Percentiles rank a stretch among this genome's conserved stretches.
These are phyloP conservation scores for Magnolia sinica DNA, from an alignment of 164 flowering plant genomes.

Conservation along the genomic window DNA sequence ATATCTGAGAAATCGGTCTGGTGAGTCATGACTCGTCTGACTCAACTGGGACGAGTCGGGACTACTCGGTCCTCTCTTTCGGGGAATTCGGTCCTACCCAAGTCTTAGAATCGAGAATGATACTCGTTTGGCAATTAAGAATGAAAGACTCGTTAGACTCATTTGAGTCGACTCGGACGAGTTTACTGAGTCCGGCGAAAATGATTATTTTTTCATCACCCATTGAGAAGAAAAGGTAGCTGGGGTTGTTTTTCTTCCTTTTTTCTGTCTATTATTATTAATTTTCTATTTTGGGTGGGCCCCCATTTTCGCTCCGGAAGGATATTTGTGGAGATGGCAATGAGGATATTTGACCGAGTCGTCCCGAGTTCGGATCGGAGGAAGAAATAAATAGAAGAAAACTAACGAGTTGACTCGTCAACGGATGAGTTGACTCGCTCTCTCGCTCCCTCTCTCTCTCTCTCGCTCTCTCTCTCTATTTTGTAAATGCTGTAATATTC, in stretches of 20 bases:
- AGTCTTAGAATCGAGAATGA: background rate
- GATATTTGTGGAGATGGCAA: conserved; percentile 48
- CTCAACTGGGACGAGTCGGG: conserved; percentile 13
- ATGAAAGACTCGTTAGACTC: conserved; percentile 7
- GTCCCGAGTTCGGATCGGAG: conserved; percentile 63
- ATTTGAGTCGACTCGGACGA: conserved; percentile 8
- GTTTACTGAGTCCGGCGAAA: background rate
- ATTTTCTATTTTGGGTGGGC: background rate
- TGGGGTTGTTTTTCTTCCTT: background rate
- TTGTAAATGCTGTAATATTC: conserved; percentile 6
- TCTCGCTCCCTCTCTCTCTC: background rate
- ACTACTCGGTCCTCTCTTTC: background rate
- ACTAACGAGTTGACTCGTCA: background rate
- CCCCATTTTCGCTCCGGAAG: conserved; percentile 30
- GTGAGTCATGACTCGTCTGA: conserved; percentile 6
- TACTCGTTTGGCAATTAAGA: background rate
- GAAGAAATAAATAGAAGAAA: conserved; percentile 3
- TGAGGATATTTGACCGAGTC: conserved; percentile 46
- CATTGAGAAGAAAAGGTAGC: background rate
- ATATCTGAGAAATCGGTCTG: conserved; percentile 25
- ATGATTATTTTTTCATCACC: background rate
- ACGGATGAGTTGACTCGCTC: background rate
- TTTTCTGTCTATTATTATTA: conserved; percentile 1
- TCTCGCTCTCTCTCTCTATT: background rate
- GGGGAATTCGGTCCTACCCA: background rate